Evolutionary conservation across 2,329 filamentous ascomycete genomes (phyloP).

Genomic region (Phoma sp.): DNA sequence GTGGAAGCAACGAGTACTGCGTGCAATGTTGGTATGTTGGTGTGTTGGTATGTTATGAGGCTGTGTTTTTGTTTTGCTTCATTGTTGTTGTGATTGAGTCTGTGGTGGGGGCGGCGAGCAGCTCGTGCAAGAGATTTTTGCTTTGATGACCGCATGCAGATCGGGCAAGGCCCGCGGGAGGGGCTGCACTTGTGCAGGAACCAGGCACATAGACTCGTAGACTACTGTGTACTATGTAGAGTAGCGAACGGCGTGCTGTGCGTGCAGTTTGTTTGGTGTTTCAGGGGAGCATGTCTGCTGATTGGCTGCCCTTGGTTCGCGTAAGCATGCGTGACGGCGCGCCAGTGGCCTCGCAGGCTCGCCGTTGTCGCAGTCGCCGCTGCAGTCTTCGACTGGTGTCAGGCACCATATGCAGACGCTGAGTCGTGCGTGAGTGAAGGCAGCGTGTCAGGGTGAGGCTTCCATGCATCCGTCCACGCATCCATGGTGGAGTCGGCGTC

Average conservation of each 20-base stretch:
- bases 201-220: too few species aligned
- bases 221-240: too few species aligned
- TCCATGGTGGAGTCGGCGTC: neutral
- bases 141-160: neutral
- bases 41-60: neutral
- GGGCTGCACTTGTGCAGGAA: constrained; percentile 2
- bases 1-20: neutral
- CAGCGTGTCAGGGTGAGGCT: constrained; percentile 8
- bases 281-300: constrained; percentile 9
- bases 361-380: constrained; percentile 22
- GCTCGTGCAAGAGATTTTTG: neutral
- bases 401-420: constrained; percentile 8
- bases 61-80: neutral
- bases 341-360: constrained; percentile 18
- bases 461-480: neutral
- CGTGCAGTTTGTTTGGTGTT: neutral
- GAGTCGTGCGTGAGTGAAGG: constrained; percentile 12
- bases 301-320: constrained; percentile 21
- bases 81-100: neutral
- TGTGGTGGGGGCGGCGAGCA: neutral
- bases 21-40: neutral
- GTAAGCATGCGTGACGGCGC: constrained; percentile 15
- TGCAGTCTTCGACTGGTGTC: constrained; percentile 10
- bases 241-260: too few species aligned
- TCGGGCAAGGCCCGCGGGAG: constrained; percentile 9